These are phyloP conservation scores for Tolypocladium guangdongense DNA, from an alignment of 2,329 filamentous ascomycete species.

Conservation along the genomic window DNA sequence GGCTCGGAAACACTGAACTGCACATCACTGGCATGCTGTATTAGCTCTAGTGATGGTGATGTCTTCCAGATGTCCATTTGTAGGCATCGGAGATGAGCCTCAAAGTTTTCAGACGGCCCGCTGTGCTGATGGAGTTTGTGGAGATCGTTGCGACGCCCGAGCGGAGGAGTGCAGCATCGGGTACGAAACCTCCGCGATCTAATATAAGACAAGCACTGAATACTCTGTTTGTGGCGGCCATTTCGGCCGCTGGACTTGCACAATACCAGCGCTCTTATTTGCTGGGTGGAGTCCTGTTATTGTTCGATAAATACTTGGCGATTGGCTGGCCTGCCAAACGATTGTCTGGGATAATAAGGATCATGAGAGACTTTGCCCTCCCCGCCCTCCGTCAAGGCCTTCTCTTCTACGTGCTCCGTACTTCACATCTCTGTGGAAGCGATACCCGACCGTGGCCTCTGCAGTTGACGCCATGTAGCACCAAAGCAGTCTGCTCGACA, in stretches of 20 bases:
- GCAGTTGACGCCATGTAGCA: background rate
- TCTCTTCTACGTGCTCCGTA: background rate
- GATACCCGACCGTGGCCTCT: background rate
- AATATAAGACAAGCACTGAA: background rate
- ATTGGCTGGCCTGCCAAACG: too few relatives aligned
- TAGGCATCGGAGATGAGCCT: background rate
- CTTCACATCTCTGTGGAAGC: background rate
- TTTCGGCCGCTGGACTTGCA: too few relatives aligned
- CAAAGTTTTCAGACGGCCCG: background rate
- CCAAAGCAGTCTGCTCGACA: background rate
- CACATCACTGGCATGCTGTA: background rate
- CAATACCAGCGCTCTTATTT: background rate
- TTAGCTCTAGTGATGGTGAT: background rate
- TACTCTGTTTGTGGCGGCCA: too few relatives aligned
- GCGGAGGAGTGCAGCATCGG: background rate
- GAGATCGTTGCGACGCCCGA: background rate
- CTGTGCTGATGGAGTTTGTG: background rate
- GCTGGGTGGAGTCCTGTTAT: too few relatives aligned
- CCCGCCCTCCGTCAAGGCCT: background rate
- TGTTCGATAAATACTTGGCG: too few relatives aligned
- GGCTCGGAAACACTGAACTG: background rate
- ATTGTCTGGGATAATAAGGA: background rate
- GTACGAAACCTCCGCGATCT: background rate
- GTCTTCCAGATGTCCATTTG: too few relatives aligned
- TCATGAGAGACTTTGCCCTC: background rate